A percentile compares a stretch with the other conserved stretches of the same genome.
Evolutionary conservation across 2,329 filamentous ascomycete species (phyloP).

Genomic region (Colletotrichum sp.): DNA sequence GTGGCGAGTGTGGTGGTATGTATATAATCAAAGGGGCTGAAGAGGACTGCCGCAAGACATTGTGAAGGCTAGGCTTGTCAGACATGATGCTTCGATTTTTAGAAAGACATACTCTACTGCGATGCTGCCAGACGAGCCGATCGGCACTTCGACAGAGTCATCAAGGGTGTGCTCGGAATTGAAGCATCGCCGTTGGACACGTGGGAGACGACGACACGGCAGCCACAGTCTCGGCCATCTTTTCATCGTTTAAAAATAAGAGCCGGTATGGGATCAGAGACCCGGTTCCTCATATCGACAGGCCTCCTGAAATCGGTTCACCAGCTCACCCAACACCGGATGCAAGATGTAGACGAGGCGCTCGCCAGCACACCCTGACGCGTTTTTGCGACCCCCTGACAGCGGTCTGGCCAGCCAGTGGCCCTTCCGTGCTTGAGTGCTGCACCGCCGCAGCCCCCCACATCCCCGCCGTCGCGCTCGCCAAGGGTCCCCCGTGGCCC

Average conservation of each 20-base stretch:
- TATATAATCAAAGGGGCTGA: slow-evolving; percentile 56
- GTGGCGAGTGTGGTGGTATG: slow-evolving; percentile 52
- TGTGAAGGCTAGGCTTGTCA: slow-evolving; percentile 49
- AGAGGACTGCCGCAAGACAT: slow-evolving; percentile 40
- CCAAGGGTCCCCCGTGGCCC: slow-evolving; percentile 6
- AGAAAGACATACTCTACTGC: slow-evolving; percentile 50
- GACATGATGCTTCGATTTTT: neutral
- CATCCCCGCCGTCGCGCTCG: neutral
- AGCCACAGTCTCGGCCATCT: slow-evolving; percentile 17
- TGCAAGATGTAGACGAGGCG: neutral
- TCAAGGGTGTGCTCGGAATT: slow-evolving; percentile 16
- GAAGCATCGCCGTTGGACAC: slow-evolving; percentile 10
- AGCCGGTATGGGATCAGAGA: neutral
- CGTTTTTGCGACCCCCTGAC: neutral
- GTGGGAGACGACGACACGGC: slow-evolving; percentile 6
- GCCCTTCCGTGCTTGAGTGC: neutral
- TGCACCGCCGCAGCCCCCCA: slow-evolving; percentile 6
- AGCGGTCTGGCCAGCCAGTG: neutral
- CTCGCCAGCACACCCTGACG: neutral
- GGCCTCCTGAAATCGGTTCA: neutral
- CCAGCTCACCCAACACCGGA: neutral
- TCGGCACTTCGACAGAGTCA: slow-evolving; percentile 49
- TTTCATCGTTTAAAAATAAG: slow-evolving; percentile 13
- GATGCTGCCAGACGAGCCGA: slow-evolving; percentile 54
- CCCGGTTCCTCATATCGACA: neutral